phyloP scores from a whole-genome alignment of 163 green algal genomes.

The Chlamydomonas reinhardtii region DNA sequence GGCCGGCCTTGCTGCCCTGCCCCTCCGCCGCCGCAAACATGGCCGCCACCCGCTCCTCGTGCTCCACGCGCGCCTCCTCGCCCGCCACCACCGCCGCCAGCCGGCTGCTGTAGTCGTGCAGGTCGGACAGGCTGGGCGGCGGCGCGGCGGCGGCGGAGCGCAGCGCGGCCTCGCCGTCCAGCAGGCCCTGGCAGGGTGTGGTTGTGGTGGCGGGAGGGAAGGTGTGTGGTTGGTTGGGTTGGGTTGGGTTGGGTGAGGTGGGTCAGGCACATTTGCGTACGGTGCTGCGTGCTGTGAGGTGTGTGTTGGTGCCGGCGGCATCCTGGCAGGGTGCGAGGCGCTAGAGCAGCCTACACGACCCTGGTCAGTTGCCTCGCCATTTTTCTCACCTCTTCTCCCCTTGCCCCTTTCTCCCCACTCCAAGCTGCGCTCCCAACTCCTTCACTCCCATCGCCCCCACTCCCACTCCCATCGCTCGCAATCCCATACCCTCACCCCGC shows the following conservation, averaged over 20 bases:
- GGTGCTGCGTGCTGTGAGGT: too few species aligned
- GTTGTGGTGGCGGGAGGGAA: too few species aligned
- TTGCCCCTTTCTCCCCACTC: too few species aligned
- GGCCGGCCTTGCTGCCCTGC: slow-evolving; percentile 12
- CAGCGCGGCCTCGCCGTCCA: slow-evolving; percentile 50
- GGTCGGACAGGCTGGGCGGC: slow-evolving; percentile 10
- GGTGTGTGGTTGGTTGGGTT: too few species aligned
- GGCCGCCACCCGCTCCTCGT: slow-evolving; percentile 43
- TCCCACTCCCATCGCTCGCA: background rate
- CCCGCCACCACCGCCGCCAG: slow-evolving; percentile 33
- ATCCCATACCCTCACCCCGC: background rate
- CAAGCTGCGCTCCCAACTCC: too few species aligned
- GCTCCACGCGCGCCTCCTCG: slow-evolving; percentile 53
- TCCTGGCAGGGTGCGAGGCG: too few species aligned
- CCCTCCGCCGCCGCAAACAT: slow-evolving; percentile 52
- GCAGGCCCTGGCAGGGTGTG: slow-evolving; percentile 12
- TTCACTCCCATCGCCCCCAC: background rate
- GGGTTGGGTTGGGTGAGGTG: too few species aligned
- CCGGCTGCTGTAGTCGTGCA: slow-evolving; percentile 42
- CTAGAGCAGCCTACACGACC: too few species aligned
- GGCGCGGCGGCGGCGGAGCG: slow-evolving; percentile 10
- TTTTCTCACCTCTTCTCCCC: too few species aligned
- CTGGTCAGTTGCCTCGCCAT: too few species aligned
- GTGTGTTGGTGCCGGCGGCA: too few species aligned
- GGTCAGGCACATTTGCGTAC: too few species aligned